phyloP scores from a whole-genome alignment of 1,139 yeast species.

The Candida anutae region DNA sequence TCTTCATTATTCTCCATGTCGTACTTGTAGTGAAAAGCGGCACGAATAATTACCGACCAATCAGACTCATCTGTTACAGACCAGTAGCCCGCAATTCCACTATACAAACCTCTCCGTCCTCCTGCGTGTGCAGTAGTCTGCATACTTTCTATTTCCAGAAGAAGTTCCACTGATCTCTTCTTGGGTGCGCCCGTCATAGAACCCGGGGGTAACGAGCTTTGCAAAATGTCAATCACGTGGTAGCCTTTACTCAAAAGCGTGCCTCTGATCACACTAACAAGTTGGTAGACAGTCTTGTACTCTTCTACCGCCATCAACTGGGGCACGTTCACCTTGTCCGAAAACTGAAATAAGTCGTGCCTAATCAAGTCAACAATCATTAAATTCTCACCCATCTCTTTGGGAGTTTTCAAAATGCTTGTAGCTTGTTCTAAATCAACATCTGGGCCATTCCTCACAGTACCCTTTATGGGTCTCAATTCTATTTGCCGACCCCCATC shows the following conservation, averaged over 20 bases:
- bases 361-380: constrained; percentile 96
- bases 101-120: constrained; percentile 74
- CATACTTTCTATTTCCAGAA: constrained; percentile 44
- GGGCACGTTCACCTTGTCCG: constrained; percentile 61
- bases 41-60: constrained; percentile 93
- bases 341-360: constrained; percentile 74
- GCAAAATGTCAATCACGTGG: constrained; percentile 71
- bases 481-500: constrained; percentile 45
- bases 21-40: constrained; percentile 58
- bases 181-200: constrained; percentile 99
- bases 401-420: constrained; percentile 66
- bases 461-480: constrained; percentile 92
- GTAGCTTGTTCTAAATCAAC: constrained; percentile 55
- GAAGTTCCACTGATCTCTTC: constrained; percentile 78
- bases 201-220: constrained; percentile 88
- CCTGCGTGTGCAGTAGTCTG: constrained; percentile 35
- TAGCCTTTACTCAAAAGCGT: constrained; percentile 32
- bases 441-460: constrained; percentile 60
- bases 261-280: constrained; percentile 86
- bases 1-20: constrained; percentile 32
- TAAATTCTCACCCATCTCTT: constrained; percentile 90
- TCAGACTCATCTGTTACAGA: constrained; percentile 82
- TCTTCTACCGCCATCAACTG: constrained; percentile 90
- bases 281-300: constrained; percentile 80
- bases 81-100: constrained; percentile 97